These are phyloP conservation scores for Lipomyces orientalis DNA, from an alignment of 805 yeast genomes.

Conservation along the genomic window DNA sequence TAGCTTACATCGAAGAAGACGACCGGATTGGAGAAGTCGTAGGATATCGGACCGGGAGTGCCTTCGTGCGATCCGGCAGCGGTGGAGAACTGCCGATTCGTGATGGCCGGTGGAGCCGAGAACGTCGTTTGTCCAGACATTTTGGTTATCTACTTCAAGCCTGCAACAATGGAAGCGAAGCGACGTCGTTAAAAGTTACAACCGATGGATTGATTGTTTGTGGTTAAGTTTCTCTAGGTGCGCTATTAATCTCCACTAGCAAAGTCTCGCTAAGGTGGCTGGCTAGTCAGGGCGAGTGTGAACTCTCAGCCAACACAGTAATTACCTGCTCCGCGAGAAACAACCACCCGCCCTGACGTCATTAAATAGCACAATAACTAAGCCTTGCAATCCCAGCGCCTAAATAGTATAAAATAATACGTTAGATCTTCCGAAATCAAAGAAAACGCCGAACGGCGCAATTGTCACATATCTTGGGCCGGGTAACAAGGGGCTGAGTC, in stretches of 20 bases:
- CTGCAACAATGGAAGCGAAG: neutral
- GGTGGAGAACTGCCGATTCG: constrained; percentile 7
- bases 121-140: constrained; percentile 11
- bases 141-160: neutral
- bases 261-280: neutral
- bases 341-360: neutral
- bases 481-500: too few relatives aligned
- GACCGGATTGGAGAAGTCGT: constrained; percentile 44
- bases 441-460: too few relatives aligned
- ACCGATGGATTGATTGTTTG: neutral
- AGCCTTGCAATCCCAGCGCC: neutral
- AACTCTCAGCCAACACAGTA: neutral
- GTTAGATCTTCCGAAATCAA: too few relatives aligned
- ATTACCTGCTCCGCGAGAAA: neutral
- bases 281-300: neutral
- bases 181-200: too few relatives aligned
- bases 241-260: too few relatives aligned
- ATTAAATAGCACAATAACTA: neutral
- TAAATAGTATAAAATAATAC: too few relatives aligned
- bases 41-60: constrained; percentile 15
- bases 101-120: constrained; percentile 16
- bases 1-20: constrained; percentile 52
- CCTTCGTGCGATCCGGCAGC: constrained; percentile 5
- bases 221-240: too few relatives aligned
- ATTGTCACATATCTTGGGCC: too few relatives aligned